A percentile compares a stretch with the other conserved stretches of the same genome.
phyloP scores from a whole-genome alignment of 306 rosid genomes.

The Pyrus pyrifolia region DNA sequence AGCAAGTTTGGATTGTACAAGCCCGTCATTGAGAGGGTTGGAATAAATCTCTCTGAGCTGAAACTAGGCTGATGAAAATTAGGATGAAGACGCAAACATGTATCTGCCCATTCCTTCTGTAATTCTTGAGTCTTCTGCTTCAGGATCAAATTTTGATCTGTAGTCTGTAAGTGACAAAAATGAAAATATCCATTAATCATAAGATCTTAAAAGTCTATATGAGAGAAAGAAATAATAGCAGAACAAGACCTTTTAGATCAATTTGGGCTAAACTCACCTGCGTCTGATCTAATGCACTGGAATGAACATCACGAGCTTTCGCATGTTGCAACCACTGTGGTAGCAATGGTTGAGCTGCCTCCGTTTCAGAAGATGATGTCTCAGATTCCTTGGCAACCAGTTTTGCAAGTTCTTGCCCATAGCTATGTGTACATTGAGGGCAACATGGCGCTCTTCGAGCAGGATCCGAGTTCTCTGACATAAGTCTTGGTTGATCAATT shows the following conservation, averaged over 20 bases:
- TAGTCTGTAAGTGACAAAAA: conserved; percentile 30
- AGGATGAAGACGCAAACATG: conserved; percentile 67
- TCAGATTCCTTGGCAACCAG: conserved; percentile 45
- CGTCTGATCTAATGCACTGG: conserved; percentile 38
- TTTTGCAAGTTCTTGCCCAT: conserved; percentile 55
- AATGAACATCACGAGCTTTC: conserved; percentile 37
- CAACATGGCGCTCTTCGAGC: conserved; percentile 47
- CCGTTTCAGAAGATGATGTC: conserved; percentile 50
- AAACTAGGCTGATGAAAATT: conserved; percentile 58
- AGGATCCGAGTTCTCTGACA: conserved; percentile 56
- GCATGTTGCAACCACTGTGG: conserved; percentile 95
- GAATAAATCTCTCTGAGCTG: conserved; percentile 45
- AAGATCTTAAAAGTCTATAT: background rate
- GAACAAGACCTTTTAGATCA: background rate
- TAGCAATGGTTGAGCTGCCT: conserved; percentile 39
- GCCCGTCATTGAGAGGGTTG: conserved; percentile 51
- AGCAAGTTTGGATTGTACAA: conserved; percentile 48
- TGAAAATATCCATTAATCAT: conserved; percentile 5
- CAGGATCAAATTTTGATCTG: conserved; percentile 36
- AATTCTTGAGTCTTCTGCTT: conserved; percentile 61
- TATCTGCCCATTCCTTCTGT: conserved; percentile 76
- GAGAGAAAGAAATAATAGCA: background rate
- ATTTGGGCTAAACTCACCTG: conserved; percentile 36
- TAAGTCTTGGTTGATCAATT: conserved; percentile 36
- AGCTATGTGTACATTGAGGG: conserved; percentile 51